A percentile compares a stretch with the other conserved stretches of the same genome.
phyloP scores from a whole-genome alignment of 805 yeast genomes.

The Candida manassasensis region DNA sequence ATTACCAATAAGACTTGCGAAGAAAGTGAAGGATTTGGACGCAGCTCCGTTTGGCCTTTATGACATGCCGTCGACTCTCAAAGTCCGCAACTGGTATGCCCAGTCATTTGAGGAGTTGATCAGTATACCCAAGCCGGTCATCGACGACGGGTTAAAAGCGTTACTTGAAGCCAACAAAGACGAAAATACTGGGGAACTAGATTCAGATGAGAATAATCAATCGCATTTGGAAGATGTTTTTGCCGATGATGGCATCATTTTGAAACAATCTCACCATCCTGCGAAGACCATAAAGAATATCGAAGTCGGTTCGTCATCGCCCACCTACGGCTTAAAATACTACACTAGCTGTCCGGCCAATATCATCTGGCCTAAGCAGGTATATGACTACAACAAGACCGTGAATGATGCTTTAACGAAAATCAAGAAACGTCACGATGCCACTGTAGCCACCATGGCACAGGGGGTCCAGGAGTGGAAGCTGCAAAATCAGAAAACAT shows the following conservation, averaged over 20 bases:
- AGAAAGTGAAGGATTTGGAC: conserved; percentile 79
- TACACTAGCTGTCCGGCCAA: conserved; percentile 53
- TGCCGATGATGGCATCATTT: conserved; percentile 50
- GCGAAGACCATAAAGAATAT: neutral
- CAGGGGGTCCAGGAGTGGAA: conserved; percentile 94
- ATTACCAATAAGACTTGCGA: conserved; percentile 80
- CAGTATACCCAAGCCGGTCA: conserved; percentile 53
- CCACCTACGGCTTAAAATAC: conserved; percentile 41
- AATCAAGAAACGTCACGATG: conserved; percentile 83
- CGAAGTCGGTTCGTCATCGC: conserved; percentile 16
- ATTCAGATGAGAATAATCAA: conserved; percentile 9
- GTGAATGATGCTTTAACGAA: conserved; percentile 63
- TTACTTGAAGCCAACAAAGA: conserved; percentile 20
- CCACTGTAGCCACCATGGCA: conserved; percentile 88
- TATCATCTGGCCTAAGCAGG: conserved; percentile 68
- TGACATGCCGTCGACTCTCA: conserved; percentile 67
- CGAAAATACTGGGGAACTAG: conserved; percentile 4
- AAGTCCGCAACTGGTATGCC: conserved; percentile 85
- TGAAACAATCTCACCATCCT: conserved; percentile 19
- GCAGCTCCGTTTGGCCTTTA: conserved; percentile 71
- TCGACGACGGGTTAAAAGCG: conserved; percentile 38
- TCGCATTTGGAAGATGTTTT: conserved; percentile 26
- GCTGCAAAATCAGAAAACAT: conserved; percentile 38
- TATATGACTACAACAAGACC: conserved; percentile 60
- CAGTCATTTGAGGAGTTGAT: conserved; percentile 83